Evolutionary conservation across 257 asterid genomes (phyloP).

Genomic region (Haberlea rhodopensis): DNA sequence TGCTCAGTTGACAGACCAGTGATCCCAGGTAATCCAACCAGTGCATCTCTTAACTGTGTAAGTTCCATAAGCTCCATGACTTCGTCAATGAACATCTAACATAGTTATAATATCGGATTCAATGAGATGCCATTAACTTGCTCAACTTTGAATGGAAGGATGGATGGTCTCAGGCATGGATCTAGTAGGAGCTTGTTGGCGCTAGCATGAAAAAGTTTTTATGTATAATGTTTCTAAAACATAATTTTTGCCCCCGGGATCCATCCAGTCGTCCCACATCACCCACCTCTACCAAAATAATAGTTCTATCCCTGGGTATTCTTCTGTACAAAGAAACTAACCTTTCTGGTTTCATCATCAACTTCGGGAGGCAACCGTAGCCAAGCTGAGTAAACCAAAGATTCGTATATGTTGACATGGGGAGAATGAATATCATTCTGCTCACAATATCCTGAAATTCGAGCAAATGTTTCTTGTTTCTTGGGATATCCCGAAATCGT

Average conservation of each 20-base stretch:
- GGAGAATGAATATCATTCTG: conserved; percentile 75
- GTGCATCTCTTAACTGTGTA: conserved; percentile 42
- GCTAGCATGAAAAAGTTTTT: not conserved
- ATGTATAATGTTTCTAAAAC: no score
- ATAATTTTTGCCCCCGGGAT: no score
- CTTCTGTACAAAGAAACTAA: conserved; percentile 28
- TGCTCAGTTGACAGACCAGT: conserved; percentile 70
- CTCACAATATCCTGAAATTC: conserved; percentile 69
- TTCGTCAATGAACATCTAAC: conserved; percentile 49
- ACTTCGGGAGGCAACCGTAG: conserved; percentile 52
- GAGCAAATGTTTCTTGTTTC: conserved; percentile 64
- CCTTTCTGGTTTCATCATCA: conserved; percentile 42
- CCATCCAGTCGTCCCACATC: no score
- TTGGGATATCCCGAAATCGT: conserved; percentile 63
- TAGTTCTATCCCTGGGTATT: no score
- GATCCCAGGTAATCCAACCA: conserved; percentile 65
- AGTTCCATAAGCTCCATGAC: conserved; percentile 74
- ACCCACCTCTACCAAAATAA: no score
- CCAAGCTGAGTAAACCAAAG: conserved; percentile 65
- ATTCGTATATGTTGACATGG: conserved; percentile 55
- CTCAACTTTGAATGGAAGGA: not conserved
- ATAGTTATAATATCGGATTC: not conserved
- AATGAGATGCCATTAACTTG: no score
- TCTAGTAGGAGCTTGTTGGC: no score
- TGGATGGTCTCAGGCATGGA: not conserved